Evolutionary conservation across 495 filamentous ascomycete species (phyloP), one percentile per base, ranked within the genome.

Genomic region (Venustampulla echinocandica): DNA sequence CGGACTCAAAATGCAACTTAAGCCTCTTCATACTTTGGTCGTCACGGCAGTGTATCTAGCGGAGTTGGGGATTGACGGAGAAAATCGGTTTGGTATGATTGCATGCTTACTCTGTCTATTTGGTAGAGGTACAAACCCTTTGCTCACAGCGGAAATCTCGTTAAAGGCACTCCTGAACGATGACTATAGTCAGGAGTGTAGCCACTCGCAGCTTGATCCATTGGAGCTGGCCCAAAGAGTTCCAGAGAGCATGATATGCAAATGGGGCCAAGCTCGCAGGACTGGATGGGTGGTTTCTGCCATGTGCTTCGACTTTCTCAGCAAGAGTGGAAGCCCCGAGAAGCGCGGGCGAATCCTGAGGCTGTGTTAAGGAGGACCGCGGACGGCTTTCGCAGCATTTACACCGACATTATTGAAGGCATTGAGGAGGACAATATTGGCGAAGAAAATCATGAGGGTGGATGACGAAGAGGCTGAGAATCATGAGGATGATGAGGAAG

Each of bases 21-120:
- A 55, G 9, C 65, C 68, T 5, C 53, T 71, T 17, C 68, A 69
- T 39, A 50, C 54, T 9, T 38, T 69, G n/a, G 40, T 69, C 6
- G 25, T 65, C 15, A 55, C 61, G 9, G 60, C 63, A 21, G 59
- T 64, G 23, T 46, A 61, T 38, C 54, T 71, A 24, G 62, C 60
- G 10, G 42, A 54, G 20, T 30, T 40, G 4, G 65, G 64, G 10
- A 56, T 58, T 46, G 49, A 63, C 14, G 56, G 54, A 4, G 67
- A 67, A 44, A 64, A 54, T 18, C 47, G 66, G n/a, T 71, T 69
- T 45, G 68, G 67, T 1, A 56, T 63, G 21, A 23, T 71, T 35
- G 59, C 65, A 27, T 62, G 62, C 42, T 52, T 69, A 22, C 46
- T 69, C 17, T 64, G 63, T 49, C 49, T 71, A 14, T 40, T 69